A percentile compares a stretch with the other conserved stretches of the same genome.
Conservation (phyloP, 139 green algal species). For the Yamagishiella unicocca region DNA sequence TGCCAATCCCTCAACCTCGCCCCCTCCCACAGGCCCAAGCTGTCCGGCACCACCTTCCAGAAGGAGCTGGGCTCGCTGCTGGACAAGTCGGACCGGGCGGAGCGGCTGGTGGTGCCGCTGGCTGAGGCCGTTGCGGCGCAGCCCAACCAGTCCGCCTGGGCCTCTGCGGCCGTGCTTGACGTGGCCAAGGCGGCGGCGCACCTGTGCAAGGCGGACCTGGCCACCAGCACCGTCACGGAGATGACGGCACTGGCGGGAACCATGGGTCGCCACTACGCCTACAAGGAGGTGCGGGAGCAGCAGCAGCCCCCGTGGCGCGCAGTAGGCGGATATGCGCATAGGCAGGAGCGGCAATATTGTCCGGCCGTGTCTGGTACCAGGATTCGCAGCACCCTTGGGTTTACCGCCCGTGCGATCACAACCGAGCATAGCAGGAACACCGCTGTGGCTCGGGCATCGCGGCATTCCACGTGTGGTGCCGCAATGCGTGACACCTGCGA, state of each 20-base stretch:
- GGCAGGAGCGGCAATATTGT: too few species aligned
- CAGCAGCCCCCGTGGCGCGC: too few species aligned
- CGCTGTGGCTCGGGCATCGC: too few species aligned
- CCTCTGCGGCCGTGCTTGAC: not conserved
- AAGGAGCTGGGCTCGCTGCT: constrained; percentile 94
- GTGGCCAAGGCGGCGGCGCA: constrained; percentile 69
- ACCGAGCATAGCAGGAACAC: too few species aligned
- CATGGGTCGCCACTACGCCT: constrained; percentile 85
- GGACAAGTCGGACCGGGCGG: constrained; percentile 89
- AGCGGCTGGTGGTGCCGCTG: constrained; percentile 78
- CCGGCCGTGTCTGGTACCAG: too few species aligned
- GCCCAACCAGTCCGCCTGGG: constrained; percentile 12
- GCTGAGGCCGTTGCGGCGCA: constrained; percentile 57
- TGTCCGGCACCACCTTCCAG: constrained; percentile 92
- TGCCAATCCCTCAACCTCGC: not conserved
- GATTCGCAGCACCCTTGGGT: too few species aligned
- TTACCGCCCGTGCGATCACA: too few species aligned
- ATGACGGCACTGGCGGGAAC: constrained; percentile 96
- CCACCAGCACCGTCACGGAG: constrained; percentile 93
- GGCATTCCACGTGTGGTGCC: too few species aligned
- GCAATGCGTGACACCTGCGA: too few species aligned
- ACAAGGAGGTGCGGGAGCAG: constrained; percentile 51
- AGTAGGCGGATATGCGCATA: too few species aligned
- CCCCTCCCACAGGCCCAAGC: constrained; percentile 62
- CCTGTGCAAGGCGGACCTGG: constrained; percentile 93